Base-by-base conservation (phyloP, 768 basidiomycete genomes). In the Pulveroboletus sp. region DNA sequence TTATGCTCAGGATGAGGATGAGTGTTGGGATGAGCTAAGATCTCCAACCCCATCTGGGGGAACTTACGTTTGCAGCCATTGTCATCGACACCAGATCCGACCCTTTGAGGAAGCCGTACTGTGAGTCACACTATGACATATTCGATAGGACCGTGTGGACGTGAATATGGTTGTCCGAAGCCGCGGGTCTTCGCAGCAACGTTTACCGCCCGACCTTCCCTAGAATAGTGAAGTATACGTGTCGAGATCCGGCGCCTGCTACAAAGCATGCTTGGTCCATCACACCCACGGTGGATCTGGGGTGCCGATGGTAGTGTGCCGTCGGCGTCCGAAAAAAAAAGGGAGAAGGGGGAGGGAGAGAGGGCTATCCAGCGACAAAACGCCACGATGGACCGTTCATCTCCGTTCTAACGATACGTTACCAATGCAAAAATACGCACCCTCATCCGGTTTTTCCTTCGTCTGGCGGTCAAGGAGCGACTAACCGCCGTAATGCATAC, bases 401-500 rank as follows among this genome's bases (percentile, higher is more conserved):
- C n/a, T n/a, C n/a, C n/a, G n/a, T n/a, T n/a, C n/a, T n/a, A n/a
- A n/a, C n/a, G 27, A 1, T 58, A 55, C 57, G 55, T 58, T 48
- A 55, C 52, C 57, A 52, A 41, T 28, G 39, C 40, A 33, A 54
- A 9, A 18, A 54, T 28, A 39, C 46, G 45, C 41, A 27, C 42
- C 30, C 15, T 10, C n/a, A n/a, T n/a, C 41, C n/a, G n/a, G n/a
- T n/a, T n/a, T n/a, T n/a, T n/a, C n/a, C n/a, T n/a, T n/a, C n/a
- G n/a, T n/a, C n/a, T n/a, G n/a, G n/a, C n/a, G n/a, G n/a, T n/a
- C 17, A 24, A 36, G 17, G 39, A 18, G 28, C 45, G 14, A 42
- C 38, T 39, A 31, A 10, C 15, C 8, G n/a, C n/a, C n/a, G n/a
- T n/a, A n/a, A n/a, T n/a, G n/a, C n/a, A n/a, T n/a, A n/a, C n/a